Evolutionary conservation across 345 rosid genomes (phyloP), one percentile per base, ranked within the genome.

Genomic region (Corchorus capsularis): DNA sequence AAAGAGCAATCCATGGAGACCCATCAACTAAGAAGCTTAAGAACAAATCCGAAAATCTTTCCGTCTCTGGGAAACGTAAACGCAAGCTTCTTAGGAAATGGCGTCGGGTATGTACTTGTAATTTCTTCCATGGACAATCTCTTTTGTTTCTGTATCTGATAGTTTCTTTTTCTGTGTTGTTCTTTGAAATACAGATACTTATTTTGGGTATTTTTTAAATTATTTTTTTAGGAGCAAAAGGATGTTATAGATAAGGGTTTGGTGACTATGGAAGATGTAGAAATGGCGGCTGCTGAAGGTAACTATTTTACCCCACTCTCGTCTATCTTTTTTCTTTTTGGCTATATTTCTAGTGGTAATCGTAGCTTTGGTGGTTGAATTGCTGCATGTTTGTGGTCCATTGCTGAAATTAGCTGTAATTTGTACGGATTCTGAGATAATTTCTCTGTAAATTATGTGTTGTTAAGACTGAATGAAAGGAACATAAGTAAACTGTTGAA

Each of bases 31-130:
- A 78, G 39, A 93, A 90, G 84, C 82, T 92, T 66, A 89, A 85
- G 80, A 72, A 39, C 54, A 89, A 81, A 79, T 68, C 79, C 72
- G 91, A 84, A 50, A 57, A 75, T 0, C 82, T 79, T 47, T 71
- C 93, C 56, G 53, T 90, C 84, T 90, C 97, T 54, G 92, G 95
- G 17, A 93, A 93, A 84, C 97, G 93, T 75, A 83, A 90, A 83
- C 86, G 80, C 54, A 93, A 92, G 86, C 89, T 92, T 75, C 82
- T 90, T 37, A 91, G 86, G 73, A 86, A 89, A 81, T 88, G 91
- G 92, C 97, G 90, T 73, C 71, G 91, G 63, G 97, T 92, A 78
- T 6, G 79, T 1, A 11, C 4, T 35, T 39, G 0, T 4, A 6
- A 39, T 39, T 3, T 39, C 6, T 39, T 39, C 43, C 43, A 39